Base-by-base conservation (phyloP, 2,329 filamentous ascomycete genomes). In the Neopestalotiopsis rosae region DNA sequence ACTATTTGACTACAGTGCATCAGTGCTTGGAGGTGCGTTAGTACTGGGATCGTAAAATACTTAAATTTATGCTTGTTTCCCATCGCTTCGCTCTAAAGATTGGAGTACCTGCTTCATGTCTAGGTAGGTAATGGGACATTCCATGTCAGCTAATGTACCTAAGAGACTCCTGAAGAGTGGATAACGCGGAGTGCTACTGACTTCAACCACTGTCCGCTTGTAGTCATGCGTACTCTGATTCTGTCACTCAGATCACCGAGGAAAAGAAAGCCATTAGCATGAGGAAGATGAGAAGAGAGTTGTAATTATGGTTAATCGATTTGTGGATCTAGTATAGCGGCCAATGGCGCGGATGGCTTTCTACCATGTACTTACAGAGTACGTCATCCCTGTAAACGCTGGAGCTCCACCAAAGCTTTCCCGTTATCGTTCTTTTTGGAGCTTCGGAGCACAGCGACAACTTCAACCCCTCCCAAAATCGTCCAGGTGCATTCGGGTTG, bases 351-450 rank as follows among this genome's bases (percentile, higher is more conserved):
- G 14, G 6, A 52, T 38, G 34, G 34, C 34, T 9, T 10, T 10
- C 34, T 10, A 52, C 3, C 24, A 28, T 28, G 24, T 28, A n/a
- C n/a, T n/a, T n/a, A 28, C 24, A 28, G 3, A 28, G 24, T 28
- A 28, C 45, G 45, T 52, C 45, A 52, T 52, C 45, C 45, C 45
- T 20, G 45, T 24, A 52, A 52, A n/a, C n/a, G 20, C 17, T 28
- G 30, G 12, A 59, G 30, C 57, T 34, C 57, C 57, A 59, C 57
- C 57, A 59, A 59, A 59, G 20, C 57, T 34, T 56, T 24, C 49
- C 49, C 17, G 17, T 56, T 56, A 56, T n/a, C 17, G 20, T 7
- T 24, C 49, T n/a, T 56, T 59, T 59, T 59, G 57, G 57, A 59
- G 24, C 57, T 59, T 59, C 57, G 24, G 45, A 52, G 45, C n/a